Evolutionary conservation across 139 green algal genomes (phyloP), one percentile per base, ranked within the genome.

Genomic region (Medakamo hakoo): DNA sequence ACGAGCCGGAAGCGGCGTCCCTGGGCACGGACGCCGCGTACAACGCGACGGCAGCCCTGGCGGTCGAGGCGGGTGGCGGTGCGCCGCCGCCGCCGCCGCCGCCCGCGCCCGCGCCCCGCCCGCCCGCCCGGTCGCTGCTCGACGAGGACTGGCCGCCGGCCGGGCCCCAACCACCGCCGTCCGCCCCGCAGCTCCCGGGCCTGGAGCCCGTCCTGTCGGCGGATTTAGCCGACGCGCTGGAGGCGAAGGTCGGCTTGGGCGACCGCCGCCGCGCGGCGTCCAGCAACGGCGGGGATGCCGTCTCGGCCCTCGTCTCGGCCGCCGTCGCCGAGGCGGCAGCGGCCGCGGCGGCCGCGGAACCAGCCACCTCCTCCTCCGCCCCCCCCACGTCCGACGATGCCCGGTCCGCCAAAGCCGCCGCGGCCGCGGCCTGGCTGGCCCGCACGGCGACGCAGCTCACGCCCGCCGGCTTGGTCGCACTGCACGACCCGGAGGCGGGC

Each of bases 391-490:
- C 22, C 25, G 55, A 5, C 55, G 19, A 5, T 5, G 4, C 57
- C 16, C 27, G 57, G 9, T 49, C 27, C 27, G 57, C 27, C 27
- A 16, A 16, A 31, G 57, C 57, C 27, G 20, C 22, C 22, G 4
- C 2, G 65, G 59, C 27, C 3, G 69, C 72, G n/a, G 73, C 81
- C 20, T 98, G 94, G 63, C 67, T 97, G 68, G 78, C 92, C 20
- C 23, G 32, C 25, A 83, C 70, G 49, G 81, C 80, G 68, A 85
- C 58, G 31, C 91, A 98, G 79, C 79, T 97, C 24, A 96, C 91
- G 0, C 62, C 71, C 5, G 64, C 78, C 56, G 91, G 91, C 21
- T 74, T 96, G 40, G 23, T 4, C 19, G 52, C 49, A 19, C 75
- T 95, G 56, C 64, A 68, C 19, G 59, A 73, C 14, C 58, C n/a